phyloP scores from a whole-genome alignment of 768 basidiomycete species.

The Coprinopsis marcescibilis region DNA sequence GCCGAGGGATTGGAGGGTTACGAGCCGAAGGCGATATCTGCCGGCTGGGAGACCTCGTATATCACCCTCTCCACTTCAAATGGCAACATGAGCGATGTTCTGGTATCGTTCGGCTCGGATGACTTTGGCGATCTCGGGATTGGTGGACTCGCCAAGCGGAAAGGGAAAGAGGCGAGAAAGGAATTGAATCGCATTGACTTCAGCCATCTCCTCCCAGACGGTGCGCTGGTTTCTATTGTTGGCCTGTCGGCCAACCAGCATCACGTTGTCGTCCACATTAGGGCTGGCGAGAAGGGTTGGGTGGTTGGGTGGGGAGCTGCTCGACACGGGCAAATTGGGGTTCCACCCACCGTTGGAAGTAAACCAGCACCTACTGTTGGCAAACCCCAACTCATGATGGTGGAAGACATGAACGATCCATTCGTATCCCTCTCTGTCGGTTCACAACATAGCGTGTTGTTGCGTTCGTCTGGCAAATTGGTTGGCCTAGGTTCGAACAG shows the following conservation, averaged over 20 bases:
- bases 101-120: constrained; percentile 79
- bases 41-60: constrained; percentile 84
- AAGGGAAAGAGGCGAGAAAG: constrained; percentile 8
- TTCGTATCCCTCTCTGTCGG: constrained; percentile 32
- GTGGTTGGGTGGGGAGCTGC: constrained; percentile 79
- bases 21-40: constrained; percentile 44
- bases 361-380: constrained; percentile 26
- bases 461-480: constrained; percentile 51
- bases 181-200: constrained; percentile 40
- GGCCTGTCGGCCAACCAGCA: constrained; percentile 61
- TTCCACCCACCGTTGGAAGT: constrained; percentile 8
- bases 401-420: constrained; percentile 23
- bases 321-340: constrained; percentile 81
- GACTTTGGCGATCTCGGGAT: constrained; percentile 80
- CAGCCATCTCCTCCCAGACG: constrained; percentile 29
- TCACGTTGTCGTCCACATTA: constrained; percentile 55
- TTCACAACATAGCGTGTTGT: constrained; percentile 42
- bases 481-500: constrained; percentile 62
- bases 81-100: constrained; percentile 36
- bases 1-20: constrained; percentile 37
- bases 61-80: constrained; percentile 44
- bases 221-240: constrained; percentile 26
- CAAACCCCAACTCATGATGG: constrained; percentile 29
- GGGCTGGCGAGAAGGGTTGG: constrained; percentile 17
- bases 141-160: constrained; percentile 24